phyloP scores from a whole-genome alignment of 257 asterid species.

The Scutellaria baicalensis region DNA sequence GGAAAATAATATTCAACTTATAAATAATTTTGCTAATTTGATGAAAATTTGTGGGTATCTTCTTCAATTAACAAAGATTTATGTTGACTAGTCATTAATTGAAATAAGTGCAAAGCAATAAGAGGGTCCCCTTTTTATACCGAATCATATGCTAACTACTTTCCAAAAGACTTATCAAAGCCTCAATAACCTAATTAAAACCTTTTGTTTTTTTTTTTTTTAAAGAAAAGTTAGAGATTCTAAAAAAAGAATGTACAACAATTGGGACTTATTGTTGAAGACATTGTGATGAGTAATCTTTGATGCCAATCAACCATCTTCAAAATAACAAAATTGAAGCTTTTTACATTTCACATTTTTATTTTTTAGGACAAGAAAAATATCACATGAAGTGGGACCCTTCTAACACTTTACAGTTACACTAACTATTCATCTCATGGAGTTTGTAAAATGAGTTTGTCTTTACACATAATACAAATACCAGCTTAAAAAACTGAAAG shows the following conservation, averaged over 20 bases:
- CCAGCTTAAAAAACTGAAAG: neutral
- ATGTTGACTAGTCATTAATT: conserved; percentile 11
- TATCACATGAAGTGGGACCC: conserved; percentile 10
- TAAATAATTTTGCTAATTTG: too few species aligned
- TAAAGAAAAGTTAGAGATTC: neutral
- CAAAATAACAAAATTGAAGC: neutral
- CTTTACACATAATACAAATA: conserved; percentile 10
- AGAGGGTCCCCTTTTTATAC: conserved; percentile 8
- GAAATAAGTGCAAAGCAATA: neutral
- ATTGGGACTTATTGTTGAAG: neutral
- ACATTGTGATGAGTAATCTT: neutral
- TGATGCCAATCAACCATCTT: neutral
- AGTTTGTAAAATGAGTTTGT: neutral
- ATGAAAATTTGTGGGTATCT: too few species aligned
- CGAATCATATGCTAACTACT: neutral
- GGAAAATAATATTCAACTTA: too few species aligned
- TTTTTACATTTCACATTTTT: conserved; percentile 4
- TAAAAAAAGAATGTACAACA: neutral
- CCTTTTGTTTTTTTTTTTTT: neutral
- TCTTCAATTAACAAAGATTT: too few species aligned
- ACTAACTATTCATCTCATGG: too few species aligned
- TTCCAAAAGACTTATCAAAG: neutral
- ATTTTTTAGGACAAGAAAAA: conserved; percentile 1
- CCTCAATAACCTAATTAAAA: neutral
- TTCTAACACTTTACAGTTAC: neutral